phyloP scores from a whole-genome alignment of 202 grass and related monocot species.

The Setaria italica region DNA sequence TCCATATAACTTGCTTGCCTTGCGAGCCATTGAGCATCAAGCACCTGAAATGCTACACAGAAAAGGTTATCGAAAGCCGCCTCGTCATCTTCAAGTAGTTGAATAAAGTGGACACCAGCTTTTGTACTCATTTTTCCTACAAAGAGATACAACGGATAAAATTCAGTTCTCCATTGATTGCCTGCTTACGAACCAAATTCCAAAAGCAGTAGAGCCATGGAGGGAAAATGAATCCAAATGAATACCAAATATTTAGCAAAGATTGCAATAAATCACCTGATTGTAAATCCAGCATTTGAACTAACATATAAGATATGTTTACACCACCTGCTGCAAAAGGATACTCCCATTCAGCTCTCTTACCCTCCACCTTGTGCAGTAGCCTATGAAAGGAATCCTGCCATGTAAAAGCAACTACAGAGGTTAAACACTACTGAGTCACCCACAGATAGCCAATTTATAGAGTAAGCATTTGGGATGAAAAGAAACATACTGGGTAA shows the following conservation, averaged over 20 bases:
- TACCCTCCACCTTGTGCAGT: slow-evolving; percentile 67
- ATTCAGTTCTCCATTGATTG: slow-evolving; percentile 22
- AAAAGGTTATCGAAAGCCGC: slow-evolving; percentile 78
- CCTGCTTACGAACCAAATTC: slow-evolving; percentile 4
- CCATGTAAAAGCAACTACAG: slow-evolving; percentile 37
- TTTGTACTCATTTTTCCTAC: slow-evolving; percentile 58
- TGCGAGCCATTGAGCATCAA: slow-evolving; percentile 81
- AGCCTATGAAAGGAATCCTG: slow-evolving; percentile 73
- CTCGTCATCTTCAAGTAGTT: slow-evolving; percentile 65
- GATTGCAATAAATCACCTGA: slow-evolving; percentile 53
- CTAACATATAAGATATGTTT: slow-evolving; percentile 79
- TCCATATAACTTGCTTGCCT: slow-evolving; percentile 85
- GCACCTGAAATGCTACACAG: slow-evolving; percentile 69
- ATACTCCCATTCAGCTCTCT: slow-evolving; percentile 80
- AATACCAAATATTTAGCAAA: neutral
- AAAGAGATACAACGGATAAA: neutral
- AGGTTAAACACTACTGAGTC: slow-evolving; percentile 33
- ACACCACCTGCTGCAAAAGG: slow-evolving; percentile 76
- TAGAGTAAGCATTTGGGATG: slow-evolving; percentile 29
- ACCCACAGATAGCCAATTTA: neutral
- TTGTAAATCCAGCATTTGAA: slow-evolving; percentile 75
- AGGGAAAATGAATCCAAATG: neutral
- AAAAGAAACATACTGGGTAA: slow-evolving; percentile 61
- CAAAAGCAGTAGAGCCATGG: neutral
- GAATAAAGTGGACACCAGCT: slow-evolving; percentile 61